These are phyloP conservation scores for Erigeron canadensis DNA, from an alignment of 129 eudicot genomes.

Conservation along the genomic window DNA sequence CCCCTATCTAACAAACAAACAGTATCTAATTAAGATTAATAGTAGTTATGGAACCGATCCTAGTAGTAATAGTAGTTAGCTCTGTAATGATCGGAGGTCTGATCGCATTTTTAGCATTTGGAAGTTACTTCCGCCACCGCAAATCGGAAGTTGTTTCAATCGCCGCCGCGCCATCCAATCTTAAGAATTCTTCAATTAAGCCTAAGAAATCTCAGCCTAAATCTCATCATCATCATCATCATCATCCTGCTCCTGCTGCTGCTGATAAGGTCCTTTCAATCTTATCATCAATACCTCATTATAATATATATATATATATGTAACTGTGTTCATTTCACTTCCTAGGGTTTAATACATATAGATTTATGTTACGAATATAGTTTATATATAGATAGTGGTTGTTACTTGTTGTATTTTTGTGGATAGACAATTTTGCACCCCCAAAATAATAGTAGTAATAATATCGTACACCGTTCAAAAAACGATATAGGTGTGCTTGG, in stretches of 20 bases:
- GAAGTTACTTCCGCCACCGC: constrained; percentile 61
- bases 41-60: constrained; percentile 49
- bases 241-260: constrained; percentile 38
- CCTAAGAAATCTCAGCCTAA: constrained; percentile 58
- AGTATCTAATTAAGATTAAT: too few species aligned
- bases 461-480: background rate
- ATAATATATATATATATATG: background rate
- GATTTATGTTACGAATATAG: background rate
- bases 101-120: constrained; percentile 60
- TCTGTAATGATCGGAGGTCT: constrained; percentile 66
- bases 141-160: constrained; percentile 69
- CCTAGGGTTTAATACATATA: constrained; percentile 20
- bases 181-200: constrained; percentile 42
- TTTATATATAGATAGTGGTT: background rate
- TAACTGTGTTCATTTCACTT: background rate
- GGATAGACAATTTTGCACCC: background rate
- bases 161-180: constrained; percentile 35
- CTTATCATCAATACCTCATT: constrained; percentile 5
- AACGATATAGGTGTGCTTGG: background rate
- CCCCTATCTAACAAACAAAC: too few species aligned
- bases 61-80: constrained; percentile 39
- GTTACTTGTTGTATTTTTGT: too few species aligned
- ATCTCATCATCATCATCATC: constrained; percentile 54
- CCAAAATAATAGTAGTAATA: too few species aligned
- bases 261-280: constrained; percentile 63